These are phyloP conservation scores for Porodaedalea pini DNA, from an alignment of 1,284 basidiomycete genomes.

Conservation along the genomic window DNA sequence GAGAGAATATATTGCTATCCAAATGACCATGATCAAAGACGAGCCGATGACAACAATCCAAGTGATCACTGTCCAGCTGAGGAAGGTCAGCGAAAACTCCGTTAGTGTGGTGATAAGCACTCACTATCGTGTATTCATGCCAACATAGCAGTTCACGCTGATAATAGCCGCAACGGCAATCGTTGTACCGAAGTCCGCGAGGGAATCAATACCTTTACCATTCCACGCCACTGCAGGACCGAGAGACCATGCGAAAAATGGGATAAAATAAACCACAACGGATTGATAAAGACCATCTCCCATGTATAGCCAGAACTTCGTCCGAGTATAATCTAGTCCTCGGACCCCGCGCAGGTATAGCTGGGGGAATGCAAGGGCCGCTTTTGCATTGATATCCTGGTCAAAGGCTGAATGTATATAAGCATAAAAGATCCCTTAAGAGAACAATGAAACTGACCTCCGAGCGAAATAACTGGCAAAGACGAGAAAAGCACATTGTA, in stretches of 20 bases:
- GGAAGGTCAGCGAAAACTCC: constrained; percentile 19
- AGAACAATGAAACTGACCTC: constrained; percentile 49
- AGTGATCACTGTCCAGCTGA: constrained; percentile 85
- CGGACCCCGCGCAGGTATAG: constrained; percentile 91
- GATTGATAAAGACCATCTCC: constrained; percentile 93
- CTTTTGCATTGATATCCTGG: constrained; percentile 91
- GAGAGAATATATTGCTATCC: constrained; percentile 85
- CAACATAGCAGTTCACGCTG: constrained; percentile 84
- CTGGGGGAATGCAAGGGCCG: constrained; percentile 88
- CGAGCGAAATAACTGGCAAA: constrained; percentile 86
- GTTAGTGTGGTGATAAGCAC: constrained; percentile 31
- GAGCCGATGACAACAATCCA: constrained; percentile 80
- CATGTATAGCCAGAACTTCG: constrained; percentile 95
- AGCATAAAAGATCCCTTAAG: constrained; percentile 16
- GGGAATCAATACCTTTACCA: constrained; percentile 71
- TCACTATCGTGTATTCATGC: constrained; percentile 84
- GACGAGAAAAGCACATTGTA: constrained; percentile 95
- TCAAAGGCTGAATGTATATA: constrained; percentile 67
- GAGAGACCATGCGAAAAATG: constrained; percentile 73
- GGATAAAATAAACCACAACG: constrained; percentile 85
- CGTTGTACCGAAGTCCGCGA: constrained; percentile 92
- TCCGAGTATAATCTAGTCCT: constrained; percentile 88
- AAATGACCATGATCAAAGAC: constrained; percentile 73
- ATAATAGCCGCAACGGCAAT: constrained; percentile 85
- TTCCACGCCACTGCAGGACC: constrained; percentile 65